A percentile compares a stretch with the other conserved stretches of the same genome.
Conservation (phyloP, 179 eudicot genomes). For the Beta corolliflora region DNA sequence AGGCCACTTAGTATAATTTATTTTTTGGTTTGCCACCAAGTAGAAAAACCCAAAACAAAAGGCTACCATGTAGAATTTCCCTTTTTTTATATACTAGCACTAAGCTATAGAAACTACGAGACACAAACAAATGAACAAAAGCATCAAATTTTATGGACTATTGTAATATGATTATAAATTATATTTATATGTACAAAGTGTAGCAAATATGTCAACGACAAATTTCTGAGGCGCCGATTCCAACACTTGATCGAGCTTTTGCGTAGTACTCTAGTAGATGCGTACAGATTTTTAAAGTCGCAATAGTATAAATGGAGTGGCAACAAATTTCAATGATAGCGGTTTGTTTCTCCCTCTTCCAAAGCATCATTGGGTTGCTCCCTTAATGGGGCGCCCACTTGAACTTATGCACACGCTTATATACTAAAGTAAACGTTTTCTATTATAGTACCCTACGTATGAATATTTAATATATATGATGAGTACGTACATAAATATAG, state of each 20-base stretch:
- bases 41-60: too few species aligned
- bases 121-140: constrained; percentile 4
- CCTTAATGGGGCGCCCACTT: constrained; percentile 22
- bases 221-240: constrained; percentile 22
- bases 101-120: neutral
- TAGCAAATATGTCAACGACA: constrained; percentile 26
- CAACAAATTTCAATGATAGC: neutral
- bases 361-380: constrained; percentile 12
- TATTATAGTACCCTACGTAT: too few species aligned
- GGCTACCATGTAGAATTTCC: too few species aligned
- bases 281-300: neutral
- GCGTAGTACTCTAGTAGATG: neutral
- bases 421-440: neutral
- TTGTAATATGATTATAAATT: neutral
- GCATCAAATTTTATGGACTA: neutral
- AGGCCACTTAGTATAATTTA: too few species aligned
- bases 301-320: neutral
- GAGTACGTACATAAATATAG: too few species aligned
- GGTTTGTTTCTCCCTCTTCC: neutral
- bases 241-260: neutral
- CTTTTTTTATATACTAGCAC: neutral
- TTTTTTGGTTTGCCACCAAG: too few species aligned
- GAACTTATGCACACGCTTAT: constrained; percentile 16
- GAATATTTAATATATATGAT: too few species aligned
- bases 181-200: neutral